Base-by-base conservation (phyloP, 1,139 yeast genomes). In the Zygoascus sp. region DNA sequence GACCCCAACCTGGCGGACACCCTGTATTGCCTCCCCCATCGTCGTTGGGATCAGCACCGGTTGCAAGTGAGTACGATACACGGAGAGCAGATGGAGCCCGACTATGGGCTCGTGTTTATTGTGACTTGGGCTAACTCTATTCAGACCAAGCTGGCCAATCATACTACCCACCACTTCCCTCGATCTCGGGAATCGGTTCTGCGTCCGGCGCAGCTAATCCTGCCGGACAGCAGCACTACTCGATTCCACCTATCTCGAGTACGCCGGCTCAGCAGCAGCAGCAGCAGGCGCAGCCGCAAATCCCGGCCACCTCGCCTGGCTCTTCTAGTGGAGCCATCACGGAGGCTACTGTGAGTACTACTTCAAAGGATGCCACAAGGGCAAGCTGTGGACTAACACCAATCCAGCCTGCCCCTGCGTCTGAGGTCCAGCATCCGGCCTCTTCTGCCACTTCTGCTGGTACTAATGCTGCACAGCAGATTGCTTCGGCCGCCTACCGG, bases 401-500 rank as follows among this genome's bases (percentile, higher is more conserved):
- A 25, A 25, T 25, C 28, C 28, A 25, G 28, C 28, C 28, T 25
- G 28, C 28, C 28, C 8, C 28, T 25, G 28, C 28, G 6, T 13
- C 40, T 36, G 23, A 36, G 28, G 2, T 21, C 4, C 17, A 21
- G 28, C 5, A 15, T 36, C n/a, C 39, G n/a, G 27, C 28, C n/a
- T 25, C 28, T 10, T 11, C 28, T 25, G 7, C 40, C 21, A n/a
- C 27, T 15, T 11, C 28, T 20, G 11, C 40, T 21, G 28, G 37
- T 21, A 32, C 27, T 30, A 40, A 30, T 32, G 53, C 55, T n/a
- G 63, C 60, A 19, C 62, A 58, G 45, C 61, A 58, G 44, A 50
- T 58, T 28, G 55, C 56, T 9, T 58, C 60, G 10, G 61, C 65
- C 59, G 77, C 72, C 62, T 89, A 88, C 67, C 77, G 97, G 56